phyloP scores from a whole-genome alignment of 805 yeast species.

The Saturnispora silvae region DNA sequence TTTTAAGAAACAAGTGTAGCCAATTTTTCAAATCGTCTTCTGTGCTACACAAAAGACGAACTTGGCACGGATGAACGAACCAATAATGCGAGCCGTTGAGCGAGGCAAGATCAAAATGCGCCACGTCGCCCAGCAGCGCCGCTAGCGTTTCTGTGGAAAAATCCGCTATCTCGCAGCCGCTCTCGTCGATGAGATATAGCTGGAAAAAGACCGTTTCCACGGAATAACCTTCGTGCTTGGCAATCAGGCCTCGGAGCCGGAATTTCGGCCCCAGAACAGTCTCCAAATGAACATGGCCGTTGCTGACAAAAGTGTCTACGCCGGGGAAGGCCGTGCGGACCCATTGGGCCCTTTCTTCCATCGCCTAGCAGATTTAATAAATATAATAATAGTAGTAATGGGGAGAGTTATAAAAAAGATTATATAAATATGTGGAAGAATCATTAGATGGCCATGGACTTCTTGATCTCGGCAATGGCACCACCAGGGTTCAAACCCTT shows the following conservation, averaged over 20 bases:
- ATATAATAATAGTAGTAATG: no score
- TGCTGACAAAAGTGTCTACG: no score
- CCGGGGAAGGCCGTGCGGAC: no score
- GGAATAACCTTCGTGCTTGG: slow-evolving; percentile 5
- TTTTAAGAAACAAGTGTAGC: slow-evolving; percentile 3
- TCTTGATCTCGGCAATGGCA: slow-evolving; percentile 96
- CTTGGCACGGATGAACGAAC: slow-evolving; percentile 16
- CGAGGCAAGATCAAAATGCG: slow-evolving; percentile 4
- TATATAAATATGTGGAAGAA: no score
- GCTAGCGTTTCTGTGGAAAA: not conserved
- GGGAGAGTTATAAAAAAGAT: no score
- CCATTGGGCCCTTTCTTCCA: no score
- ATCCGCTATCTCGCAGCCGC: not conserved
- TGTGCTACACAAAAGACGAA: not conserved
- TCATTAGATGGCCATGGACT: slow-evolving; percentile 76
- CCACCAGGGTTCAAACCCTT: slow-evolving; percentile 94
- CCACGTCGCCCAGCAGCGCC: not conserved
- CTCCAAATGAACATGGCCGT: not conserved
- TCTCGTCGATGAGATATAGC: not conserved
- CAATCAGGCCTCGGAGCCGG: no score
- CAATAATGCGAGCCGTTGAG: slow-evolving; percentile 5
- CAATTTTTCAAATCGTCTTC: slow-evolving; percentile 1
- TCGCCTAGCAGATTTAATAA: no score
- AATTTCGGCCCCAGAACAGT: no score
- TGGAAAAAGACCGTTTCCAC: slow-evolving; percentile 9